Evolutionary conservation across 1,139 yeast genomes (phyloP).

Genomic region (Scheffersomyces parashehatae): DNA sequence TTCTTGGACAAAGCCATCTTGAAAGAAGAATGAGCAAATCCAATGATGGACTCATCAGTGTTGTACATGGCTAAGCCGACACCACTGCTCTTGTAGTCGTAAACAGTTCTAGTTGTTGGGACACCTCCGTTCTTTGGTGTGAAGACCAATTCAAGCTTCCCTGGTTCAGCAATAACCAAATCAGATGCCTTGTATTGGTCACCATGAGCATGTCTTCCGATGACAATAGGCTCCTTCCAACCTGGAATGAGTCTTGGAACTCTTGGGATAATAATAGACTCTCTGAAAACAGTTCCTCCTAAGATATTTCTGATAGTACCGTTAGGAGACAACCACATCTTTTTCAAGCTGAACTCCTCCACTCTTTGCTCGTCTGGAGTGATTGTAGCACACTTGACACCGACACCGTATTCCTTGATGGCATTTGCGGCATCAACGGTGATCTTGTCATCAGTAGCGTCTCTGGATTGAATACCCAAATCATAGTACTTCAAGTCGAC

Average conservation of each 20-base stretch:
- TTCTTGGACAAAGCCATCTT: conserved; percentile 78
- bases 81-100: conserved; percentile 73
- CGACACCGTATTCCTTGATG: conserved; percentile 84
- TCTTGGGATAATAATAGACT: conserved; percentile 87
- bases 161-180: conserved; percentile 74
- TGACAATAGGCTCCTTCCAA: conserved; percentile 93
- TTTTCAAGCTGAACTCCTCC: conserved; percentile 81
- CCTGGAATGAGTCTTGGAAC: conserved; percentile 89
- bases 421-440: conserved; percentile 91
- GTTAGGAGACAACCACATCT: conserved; percentile 97
- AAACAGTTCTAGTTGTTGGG: conserved; percentile 60
- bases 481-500: conserved; percentile 91
- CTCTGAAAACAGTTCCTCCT: conserved; percentile 96
- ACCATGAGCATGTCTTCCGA: conserved; percentile 97
- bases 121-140: conserved; percentile 72
- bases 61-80: conserved; percentile 94
- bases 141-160: conserved; percentile 75
- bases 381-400: conserved; percentile 95
- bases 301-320: conserved; percentile 94
- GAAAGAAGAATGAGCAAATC: conserved; percentile 91
- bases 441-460: conserved; percentile 82
- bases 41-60: conserved; percentile 85
- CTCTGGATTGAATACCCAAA: conserved; percentile 82
- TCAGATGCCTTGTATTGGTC: conserved; percentile 97
- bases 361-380: conserved; percentile 98